These are phyloP conservation scores for Kwoniella shivajii DNA, from an alignment of 1,284 basidiomycete genomes.

Conservation along the genomic window DNA sequence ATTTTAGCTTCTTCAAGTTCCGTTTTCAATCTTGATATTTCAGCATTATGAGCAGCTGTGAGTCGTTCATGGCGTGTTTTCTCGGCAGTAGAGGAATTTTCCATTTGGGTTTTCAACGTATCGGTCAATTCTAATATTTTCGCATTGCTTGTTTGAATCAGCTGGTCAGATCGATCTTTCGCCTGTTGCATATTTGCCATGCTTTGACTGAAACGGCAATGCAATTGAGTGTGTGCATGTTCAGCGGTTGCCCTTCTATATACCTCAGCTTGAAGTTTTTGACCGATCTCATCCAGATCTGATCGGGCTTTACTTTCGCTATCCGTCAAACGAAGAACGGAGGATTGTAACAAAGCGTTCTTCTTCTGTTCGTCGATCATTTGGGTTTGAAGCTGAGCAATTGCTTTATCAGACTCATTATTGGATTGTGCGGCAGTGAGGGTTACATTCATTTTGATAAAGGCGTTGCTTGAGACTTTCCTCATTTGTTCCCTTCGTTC, in stretches of 20 bases:
- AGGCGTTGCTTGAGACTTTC: not conserved
- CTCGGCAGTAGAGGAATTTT: not conserved
- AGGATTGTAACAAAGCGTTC: not conserved
- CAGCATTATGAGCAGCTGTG: not conserved
- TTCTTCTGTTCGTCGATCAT: not conserved
- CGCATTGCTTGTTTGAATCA: not conserved
- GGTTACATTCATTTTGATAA: not conserved
- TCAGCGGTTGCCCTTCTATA: not conserved
- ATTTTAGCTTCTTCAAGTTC: not conserved
- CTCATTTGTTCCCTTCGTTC: not conserved
- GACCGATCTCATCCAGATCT: not conserved
- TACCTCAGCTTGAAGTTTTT: not conserved
- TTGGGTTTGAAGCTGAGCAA: not conserved
- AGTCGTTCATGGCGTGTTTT: not conserved
- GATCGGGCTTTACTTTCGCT: constrained; percentile 4
- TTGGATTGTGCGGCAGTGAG: not conserved
- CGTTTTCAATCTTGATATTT: not conserved
- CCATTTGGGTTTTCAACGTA: not conserved
- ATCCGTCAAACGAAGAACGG: constrained; percentile 4
- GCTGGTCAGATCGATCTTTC: not conserved
- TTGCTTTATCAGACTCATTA: not conserved
- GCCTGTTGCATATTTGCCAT: not conserved
- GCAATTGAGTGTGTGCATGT: not conserved
- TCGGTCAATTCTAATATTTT: not conserved
- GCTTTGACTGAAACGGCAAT: not conserved